Evolutionary conservation across 1,139 yeast genomes (phyloP), one percentile per base, ranked within the genome.

Genomic region (Candida freyschussii): DNA sequence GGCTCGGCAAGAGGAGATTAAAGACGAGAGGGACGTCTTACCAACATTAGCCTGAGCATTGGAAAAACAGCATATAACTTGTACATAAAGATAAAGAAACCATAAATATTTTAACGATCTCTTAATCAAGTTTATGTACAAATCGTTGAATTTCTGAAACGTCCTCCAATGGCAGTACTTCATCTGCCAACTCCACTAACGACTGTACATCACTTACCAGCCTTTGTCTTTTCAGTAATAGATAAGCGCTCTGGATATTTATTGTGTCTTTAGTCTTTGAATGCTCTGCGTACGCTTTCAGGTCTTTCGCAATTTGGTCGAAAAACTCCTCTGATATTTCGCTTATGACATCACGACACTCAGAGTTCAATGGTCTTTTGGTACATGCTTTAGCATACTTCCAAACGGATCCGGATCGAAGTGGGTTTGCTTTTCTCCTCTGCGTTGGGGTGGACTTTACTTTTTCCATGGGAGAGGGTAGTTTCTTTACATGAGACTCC

Each of bases 211-310:
- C 32, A 1, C 16, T 13, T 2, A 40, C 31, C 5, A 41, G 17
- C 18, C 52, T 21, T 16, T 50, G 53, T 26, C 55, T 38, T 30
- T 44, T 47, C 29, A 43, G 17, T 9, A 50, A 20, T 3, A 48
- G 24, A 16, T 32, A 37, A 2, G 39, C 20, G 4, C 43, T 13
- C 15, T 25, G 39, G 10, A 41, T 29, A 14, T 37, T 27, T 4
- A 49, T 38, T 2, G 33, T 36, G n/a, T 29, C 25, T 13, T 36
- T 37, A 2, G 29, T 6, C 13, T 29, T 38, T 0, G 49, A 33
- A 33, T 50, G 53, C 2, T 36, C 32, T 3, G 48, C 28, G 20
- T 45, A 50, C 1, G 48, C 41, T 2, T 17, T 19, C 3, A 50
- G 21, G 17, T 44, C 51, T 3, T 30, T 29, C 1, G 45, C 17